Percentiles rank a stretch among this genome's conserved stretches.
Evolutionary conservation across 768 basidiomycete genomes (phyloP).

Genomic region (Suillus subaureus): DNA sequence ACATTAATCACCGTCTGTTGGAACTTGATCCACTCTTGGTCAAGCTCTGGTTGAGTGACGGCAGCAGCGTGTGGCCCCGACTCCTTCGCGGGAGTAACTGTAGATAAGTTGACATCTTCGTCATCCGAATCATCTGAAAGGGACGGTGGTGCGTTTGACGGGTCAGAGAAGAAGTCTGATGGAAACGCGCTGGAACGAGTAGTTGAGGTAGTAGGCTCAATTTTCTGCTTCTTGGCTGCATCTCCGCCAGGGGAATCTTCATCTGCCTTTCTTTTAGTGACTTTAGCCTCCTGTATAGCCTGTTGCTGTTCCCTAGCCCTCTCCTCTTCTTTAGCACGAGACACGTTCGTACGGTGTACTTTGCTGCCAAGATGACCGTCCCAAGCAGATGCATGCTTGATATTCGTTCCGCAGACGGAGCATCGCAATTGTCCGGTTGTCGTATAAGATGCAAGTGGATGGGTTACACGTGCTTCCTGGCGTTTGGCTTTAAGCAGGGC

Average conservation of each 20-base stretch:
- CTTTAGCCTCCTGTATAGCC: slow-evolving; percentile 37
- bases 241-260: slow-evolving; percentile 31
- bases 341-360: slow-evolving; percentile 67
- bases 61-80: background rate
- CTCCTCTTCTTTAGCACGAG: slow-evolving; percentile 60
- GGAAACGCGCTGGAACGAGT: slow-evolving; percentile 46
- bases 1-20: slow-evolving; percentile 61
- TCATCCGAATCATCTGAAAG: slow-evolving; percentile 43
- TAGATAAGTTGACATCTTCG: slow-evolving; percentile 36
- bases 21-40: slow-evolving; percentile 76
- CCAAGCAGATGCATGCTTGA: slow-evolving; percentile 86
- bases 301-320: slow-evolving; percentile 39
- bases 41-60: slow-evolving; percentile 42
- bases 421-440: slow-evolving; percentile 71
- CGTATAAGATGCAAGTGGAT: slow-evolving; percentile 74
- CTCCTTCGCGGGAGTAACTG: slow-evolving; percentile 13
- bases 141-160: slow-evolving; percentile 49
- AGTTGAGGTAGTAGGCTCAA: slow-evolving; percentile 14
- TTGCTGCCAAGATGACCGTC: slow-evolving; percentile 86
- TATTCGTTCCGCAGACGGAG: slow-evolving; percentile 55
- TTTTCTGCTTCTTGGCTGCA: slow-evolving; percentile 35
- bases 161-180: slow-evolving; percentile 81
- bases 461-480: slow-evolving; percentile 69
- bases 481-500: slow-evolving; percentile 83
- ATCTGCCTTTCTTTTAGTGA: slow-evolving; percentile 35